Conservation (phyloP, 2,329 filamentous ascomycete genomes). For the Ophiostoma quercus region DNA sequence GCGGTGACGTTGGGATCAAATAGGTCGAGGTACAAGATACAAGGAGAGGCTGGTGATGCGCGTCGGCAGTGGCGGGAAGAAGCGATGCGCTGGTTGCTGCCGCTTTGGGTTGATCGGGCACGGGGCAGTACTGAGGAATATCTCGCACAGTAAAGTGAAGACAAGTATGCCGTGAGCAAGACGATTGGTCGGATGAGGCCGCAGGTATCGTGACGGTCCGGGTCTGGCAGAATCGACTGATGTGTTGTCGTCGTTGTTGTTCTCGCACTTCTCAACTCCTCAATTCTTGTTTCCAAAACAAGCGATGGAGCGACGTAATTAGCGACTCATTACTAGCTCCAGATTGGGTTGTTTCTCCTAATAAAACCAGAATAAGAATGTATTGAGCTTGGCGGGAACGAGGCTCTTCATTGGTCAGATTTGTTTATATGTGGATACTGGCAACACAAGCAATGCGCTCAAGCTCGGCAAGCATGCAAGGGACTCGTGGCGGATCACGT, state of each 20-base stretch:
- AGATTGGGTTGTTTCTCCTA: constrained; percentile 7
- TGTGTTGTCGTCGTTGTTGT: constrained; percentile 9
- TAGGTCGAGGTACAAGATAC: background rate
- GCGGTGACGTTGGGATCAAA: background rate
- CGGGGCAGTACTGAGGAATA: background rate
- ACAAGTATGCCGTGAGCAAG: background rate
- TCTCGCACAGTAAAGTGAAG: background rate
- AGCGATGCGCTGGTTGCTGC: background rate
- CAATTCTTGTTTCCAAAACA: background rate
- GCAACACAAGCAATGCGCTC: background rate
- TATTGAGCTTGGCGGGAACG: background rate
- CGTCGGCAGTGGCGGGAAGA: background rate
- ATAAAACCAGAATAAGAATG: background rate
- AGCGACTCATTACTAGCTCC: constrained; percentile 12
- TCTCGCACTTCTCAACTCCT: background rate
- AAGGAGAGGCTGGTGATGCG: background rate
- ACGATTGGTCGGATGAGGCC: background rate
- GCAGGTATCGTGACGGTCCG: constrained; percentile 2
- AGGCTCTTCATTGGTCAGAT: background rate
- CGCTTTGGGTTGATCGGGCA: background rate
- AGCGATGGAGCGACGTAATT: background rate
- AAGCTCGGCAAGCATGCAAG: background rate
- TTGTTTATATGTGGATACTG: background rate
- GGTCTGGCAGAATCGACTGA: background rate
- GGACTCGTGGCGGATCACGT: background rate